Percentiles rank a stretch among this genome's conserved stretches.
phyloP scores from a whole-genome alignment of 2,329 filamentous ascomycete species.

The Aspergillus sp. region DNA sequence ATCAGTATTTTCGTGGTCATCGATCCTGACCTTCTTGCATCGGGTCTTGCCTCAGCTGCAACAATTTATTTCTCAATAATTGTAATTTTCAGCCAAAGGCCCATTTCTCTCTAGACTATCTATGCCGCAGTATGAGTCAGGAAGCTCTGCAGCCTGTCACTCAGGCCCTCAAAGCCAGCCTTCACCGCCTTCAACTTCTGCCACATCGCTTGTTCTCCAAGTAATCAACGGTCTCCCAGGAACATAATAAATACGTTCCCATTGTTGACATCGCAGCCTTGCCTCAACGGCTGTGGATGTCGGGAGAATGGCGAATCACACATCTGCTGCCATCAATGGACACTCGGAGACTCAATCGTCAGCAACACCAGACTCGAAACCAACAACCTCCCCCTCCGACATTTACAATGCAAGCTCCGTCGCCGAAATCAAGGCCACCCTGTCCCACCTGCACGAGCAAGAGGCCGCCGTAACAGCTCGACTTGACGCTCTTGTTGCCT shows the following conservation, averaged over 20 bases:
- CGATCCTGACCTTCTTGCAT: background rate
- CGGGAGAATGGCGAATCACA: slow-evolving; percentile 22
- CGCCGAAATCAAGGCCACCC: slow-evolving; percentile 74
- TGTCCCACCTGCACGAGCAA: slow-evolving; percentile 72
- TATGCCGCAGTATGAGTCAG: background rate
- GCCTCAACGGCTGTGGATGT: background rate
- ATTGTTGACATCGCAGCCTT: background rate
- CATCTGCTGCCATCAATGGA: slow-evolving; percentile 26
- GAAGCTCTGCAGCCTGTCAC: background rate
- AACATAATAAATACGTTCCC: background rate
- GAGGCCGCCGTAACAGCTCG: slow-evolving; percentile 73
- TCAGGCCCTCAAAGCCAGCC: background rate
- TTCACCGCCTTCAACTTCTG: slow-evolving; percentile 11
- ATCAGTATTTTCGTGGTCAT: background rate
- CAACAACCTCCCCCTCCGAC: slow-evolving; percentile 25
- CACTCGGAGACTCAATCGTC: slow-evolving; percentile 14
- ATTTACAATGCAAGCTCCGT: slow-evolving; percentile 73
- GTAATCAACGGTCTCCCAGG: background rate
- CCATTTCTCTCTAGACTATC: background rate
- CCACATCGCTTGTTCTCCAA: slow-evolving; percentile 10
- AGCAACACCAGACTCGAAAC: slow-evolving; percentile 7
- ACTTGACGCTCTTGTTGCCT: slow-evolving; percentile 74
- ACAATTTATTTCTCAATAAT: background rate
- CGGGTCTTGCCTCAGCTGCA: background rate
- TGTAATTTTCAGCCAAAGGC: background rate